These are phyloP conservation scores for Arbutus unedo DNA, from an alignment of 148 eudicot genomes.

Conservation along the genomic window DNA sequence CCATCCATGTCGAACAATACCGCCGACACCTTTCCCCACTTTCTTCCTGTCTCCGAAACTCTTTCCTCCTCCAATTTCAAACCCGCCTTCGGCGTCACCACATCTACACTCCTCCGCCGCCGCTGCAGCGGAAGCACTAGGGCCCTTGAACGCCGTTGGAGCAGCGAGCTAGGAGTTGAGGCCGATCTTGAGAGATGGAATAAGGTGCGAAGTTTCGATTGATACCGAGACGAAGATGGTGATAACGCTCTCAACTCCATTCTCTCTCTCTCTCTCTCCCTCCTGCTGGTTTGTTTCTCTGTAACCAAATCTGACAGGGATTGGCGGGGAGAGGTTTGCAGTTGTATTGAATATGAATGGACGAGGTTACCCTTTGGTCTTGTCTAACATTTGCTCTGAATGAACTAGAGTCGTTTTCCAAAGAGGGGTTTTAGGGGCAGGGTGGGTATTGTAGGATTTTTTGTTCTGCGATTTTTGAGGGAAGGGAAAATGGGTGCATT, in stretches of 20 bases:
- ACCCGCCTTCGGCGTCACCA: constrained; percentile 72
- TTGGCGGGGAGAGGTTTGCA: constrained; percentile 27
- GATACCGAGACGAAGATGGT: constrained; percentile 17
- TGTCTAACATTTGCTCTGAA: not conserved
- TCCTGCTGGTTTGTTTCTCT: not conserved
- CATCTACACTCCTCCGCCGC: constrained; percentile 10
- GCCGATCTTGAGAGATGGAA: constrained; percentile 21
- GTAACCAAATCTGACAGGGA: constrained; percentile 7
- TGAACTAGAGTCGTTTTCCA: too few relatives aligned
- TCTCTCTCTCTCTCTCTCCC: constrained; percentile 16
- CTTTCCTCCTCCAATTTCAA: constrained; percentile 46
- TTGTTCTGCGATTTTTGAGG: too few relatives aligned
- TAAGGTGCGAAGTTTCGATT: constrained; percentile 19
- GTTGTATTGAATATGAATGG: constrained; percentile 10
- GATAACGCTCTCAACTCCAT: constrained; percentile 35
- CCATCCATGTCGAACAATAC: constrained; percentile 99
- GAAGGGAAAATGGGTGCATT: too few relatives aligned
- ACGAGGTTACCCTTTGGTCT: constrained; percentile 3
- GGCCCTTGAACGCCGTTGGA: constrained; percentile 21
- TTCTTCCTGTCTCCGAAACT: constrained; percentile 19
- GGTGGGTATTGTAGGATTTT: too few relatives aligned
- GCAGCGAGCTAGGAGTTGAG: not conserved
- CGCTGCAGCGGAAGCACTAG: not conserved
- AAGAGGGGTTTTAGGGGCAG: too few relatives aligned
- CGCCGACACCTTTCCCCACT: constrained; percentile 92